Conservation (phyloP, 371 early-diverging fungal genomes). For the Mucor mucedo region DNA sequence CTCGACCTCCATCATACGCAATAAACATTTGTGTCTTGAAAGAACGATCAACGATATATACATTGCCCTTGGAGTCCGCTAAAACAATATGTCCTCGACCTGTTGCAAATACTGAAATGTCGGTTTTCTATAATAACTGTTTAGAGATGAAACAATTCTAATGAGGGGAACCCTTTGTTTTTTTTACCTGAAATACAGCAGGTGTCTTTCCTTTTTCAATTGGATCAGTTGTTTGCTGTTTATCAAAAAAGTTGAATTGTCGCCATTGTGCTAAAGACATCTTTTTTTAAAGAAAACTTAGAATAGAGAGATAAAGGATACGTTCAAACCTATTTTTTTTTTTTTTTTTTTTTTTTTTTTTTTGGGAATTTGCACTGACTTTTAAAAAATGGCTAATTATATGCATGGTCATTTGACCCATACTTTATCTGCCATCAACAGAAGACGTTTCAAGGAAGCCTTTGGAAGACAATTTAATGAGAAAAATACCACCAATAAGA, state of each 20-base stretch:
- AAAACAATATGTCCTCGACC: conserved; percentile 60
- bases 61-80: conserved; percentile 57
- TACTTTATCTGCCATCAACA: no score
- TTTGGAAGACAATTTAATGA: no score
- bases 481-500: no score
- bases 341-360: no score
- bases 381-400: no score
- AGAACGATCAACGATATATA: conserved; percentile 71
- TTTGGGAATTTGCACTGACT: no score
- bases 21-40: conserved; percentile 75
- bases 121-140: conserved; percentile 38
- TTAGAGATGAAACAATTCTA: conserved; percentile 24
- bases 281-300: neutral
- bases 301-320: neutral
- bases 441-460: no score
- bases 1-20: conserved; percentile 72
- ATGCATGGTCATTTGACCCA: no score
- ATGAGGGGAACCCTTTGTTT: neutral
- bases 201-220: conserved; percentile 64
- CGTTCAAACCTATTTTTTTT: no score
- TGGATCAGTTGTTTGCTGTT: conserved; percentile 66
- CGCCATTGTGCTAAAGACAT: conserved; percentile 67
- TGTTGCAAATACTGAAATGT: conserved; percentile 57
- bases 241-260: conserved; percentile 86
- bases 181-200: conserved; percentile 64